These are phyloP conservation scores for Evansstolkia leycettana DNA, from an alignment of 495 filamentous ascomycete species.

Conservation along the genomic window DNA sequence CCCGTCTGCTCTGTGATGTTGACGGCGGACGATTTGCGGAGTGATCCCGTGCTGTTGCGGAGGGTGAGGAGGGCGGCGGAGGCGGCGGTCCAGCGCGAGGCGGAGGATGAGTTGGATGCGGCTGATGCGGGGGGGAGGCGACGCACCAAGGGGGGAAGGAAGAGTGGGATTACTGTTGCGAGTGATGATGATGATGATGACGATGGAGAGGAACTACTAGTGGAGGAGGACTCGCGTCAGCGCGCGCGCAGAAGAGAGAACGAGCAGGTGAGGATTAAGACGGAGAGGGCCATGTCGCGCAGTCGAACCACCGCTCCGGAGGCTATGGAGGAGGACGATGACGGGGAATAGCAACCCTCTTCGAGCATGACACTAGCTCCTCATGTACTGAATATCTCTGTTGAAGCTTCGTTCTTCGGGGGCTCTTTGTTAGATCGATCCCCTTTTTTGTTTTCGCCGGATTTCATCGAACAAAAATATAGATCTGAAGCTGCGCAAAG, in stretches of 20 bases:
- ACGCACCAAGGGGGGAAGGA: constrained; percentile 3
- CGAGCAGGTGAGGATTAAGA: constrained; percentile 9
- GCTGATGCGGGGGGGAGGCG: constrained; percentile 3
- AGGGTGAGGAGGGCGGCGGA: constrained; percentile 23
- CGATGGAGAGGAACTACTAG: not conserved
- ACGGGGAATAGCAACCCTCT: constrained; percentile 1
- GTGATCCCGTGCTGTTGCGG: constrained; percentile 29
- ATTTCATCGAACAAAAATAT: too few species aligned
- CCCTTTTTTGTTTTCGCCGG: too few species aligned
- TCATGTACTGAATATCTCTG: too few species aligned
- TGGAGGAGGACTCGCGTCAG: not conserved
- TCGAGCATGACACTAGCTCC: too few species aligned
- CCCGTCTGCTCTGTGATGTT: constrained; percentile 34
- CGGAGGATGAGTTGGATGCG: constrained; percentile 22
- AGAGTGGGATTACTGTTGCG: constrained; percentile 12
- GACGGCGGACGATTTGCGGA: constrained; percentile 26
- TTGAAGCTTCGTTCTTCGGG: too few species aligned
- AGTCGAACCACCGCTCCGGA: not conserved
- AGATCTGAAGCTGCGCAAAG: too few species aligned
- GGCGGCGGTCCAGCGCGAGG: constrained; percentile 18
- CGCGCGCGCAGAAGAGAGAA: not conserved
- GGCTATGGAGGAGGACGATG: constrained; percentile 2
- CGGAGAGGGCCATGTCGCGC: constrained; percentile 8
- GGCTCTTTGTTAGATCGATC: too few species aligned
- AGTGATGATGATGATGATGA: constrained; percentile 7